phyloP scores from a whole-genome alignment of 805 yeast species.

The Yamadazyma scolyti region DNA sequence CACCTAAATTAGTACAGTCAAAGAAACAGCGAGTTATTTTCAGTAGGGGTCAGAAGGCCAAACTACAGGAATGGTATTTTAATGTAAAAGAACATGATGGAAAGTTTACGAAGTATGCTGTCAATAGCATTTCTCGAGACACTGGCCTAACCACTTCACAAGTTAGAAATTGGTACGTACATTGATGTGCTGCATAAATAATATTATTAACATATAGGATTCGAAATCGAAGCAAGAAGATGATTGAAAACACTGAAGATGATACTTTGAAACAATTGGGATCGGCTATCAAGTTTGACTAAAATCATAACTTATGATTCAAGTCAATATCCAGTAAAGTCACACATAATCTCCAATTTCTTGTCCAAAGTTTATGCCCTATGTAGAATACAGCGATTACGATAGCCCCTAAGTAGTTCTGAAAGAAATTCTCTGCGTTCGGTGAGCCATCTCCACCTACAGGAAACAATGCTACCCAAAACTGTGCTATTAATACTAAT shows the following conservation, averaged over 20 bases:
- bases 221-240: not conserved
- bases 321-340: conserved; percentile 30
- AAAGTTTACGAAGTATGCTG: too few species aligned
- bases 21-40: too few species aligned
- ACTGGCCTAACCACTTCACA: conserved; percentile 4
- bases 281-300: too few species aligned
- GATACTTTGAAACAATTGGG: too few species aligned
- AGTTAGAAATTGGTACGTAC: conserved; percentile 13
- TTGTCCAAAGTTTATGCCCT: conserved; percentile 36
- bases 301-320: too few species aligned
- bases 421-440: conserved; percentile 31
- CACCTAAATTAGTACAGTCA: too few species aligned
- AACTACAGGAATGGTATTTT: too few species aligned
- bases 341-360: conserved; percentile 30
- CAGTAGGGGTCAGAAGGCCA: too few species aligned
- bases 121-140: not conserved
- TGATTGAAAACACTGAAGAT: too few species aligned
- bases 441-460: conserved; percentile 23
- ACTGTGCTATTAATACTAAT: conserved; percentile 30
- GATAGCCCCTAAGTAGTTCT: conserved; percentile 31
- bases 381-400: conserved; percentile 30
- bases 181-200: too few species aligned
- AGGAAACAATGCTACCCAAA: conserved; percentile 42
- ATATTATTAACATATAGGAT: not conserved
- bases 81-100: too few species aligned